Evolutionary conservation across 2,329 filamentous ascomycete genomes (phyloP).

Genomic region (Phialophora chinensis): DNA sequence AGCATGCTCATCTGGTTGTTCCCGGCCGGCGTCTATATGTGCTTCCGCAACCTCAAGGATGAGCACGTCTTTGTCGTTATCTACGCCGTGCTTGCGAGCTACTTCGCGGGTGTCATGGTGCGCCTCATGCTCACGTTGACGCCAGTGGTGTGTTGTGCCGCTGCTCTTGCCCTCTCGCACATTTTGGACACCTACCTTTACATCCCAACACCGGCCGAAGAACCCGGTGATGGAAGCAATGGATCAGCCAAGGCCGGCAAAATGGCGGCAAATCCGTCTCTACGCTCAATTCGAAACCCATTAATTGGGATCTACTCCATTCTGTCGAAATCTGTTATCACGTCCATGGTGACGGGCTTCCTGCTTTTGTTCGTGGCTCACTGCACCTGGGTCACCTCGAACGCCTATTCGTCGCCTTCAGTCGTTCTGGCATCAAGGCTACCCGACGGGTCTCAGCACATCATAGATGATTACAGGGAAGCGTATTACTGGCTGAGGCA

Average conservation of each 20-base stretch:
- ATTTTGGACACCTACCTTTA: slow-evolving; percentile 87
- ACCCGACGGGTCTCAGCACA: slow-evolving; percentile 94
- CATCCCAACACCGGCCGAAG: slow-evolving; percentile 65
- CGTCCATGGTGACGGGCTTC: slow-evolving; percentile 75
- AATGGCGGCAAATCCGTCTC: slow-evolving; percentile 62
- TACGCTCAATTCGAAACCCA: slow-evolving; percentile 74
- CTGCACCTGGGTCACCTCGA: slow-evolving; percentile 99
- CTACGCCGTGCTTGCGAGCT: slow-evolving; percentile 94
- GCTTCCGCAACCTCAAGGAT: slow-evolving; percentile 90
- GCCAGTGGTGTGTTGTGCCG: slow-evolving; percentile 92
- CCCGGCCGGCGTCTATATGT: slow-evolving; percentile 97
- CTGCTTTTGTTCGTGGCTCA: slow-evolving; percentile 93
- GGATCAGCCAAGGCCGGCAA: slow-evolving; percentile 55
- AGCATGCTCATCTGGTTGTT: slow-evolving; percentile 99
- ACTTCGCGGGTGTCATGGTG: slow-evolving; percentile 99
- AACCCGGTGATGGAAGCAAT: slow-evolving; percentile 45
- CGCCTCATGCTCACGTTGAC: slow-evolving; percentile 97
- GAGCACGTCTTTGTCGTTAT: slow-evolving; percentile 98
- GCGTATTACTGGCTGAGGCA: slow-evolving; percentile 99
- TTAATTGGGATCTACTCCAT: slow-evolving; percentile 82
- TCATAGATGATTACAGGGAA: slow-evolving; percentile 99
- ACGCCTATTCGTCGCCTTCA: slow-evolving; percentile 97
- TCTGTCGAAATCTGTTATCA: slow-evolving; percentile 79
- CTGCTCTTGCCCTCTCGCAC: slow-evolving; percentile 84
- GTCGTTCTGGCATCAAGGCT: slow-evolving; percentile 91